A percentile compares a stretch with the other conserved stretches of the same genome.
phyloP scores from a whole-genome alignment of 2,329 filamentous ascomycete genomes.

The Leptosphaerulina australis region DNA sequence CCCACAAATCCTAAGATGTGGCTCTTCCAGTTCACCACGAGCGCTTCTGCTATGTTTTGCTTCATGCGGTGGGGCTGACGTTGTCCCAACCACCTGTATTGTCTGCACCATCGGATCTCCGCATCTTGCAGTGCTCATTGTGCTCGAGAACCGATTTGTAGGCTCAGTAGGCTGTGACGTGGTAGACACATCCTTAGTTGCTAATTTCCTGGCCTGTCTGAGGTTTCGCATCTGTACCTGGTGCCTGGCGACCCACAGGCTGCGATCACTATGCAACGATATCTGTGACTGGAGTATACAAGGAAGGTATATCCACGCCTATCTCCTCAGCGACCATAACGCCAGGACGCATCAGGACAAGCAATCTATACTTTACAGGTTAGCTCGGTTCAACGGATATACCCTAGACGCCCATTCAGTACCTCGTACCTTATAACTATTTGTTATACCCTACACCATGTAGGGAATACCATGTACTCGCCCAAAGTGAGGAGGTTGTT shows the following conservation, averaged over 20 bases:
- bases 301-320: conserved; percentile 3
- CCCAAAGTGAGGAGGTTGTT: background rate
- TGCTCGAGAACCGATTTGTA: background rate
- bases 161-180: conserved; percentile 1
- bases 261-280: background rate
- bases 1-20: conserved; percentile 28
- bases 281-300: background rate
- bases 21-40: conserved; percentile 17
- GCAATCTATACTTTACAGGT: background rate
- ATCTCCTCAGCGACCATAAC: background rate
- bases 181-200: background rate
- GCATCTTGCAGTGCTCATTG: conserved; percentile 2
- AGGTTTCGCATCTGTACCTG: background rate
- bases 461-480: conserved; percentile 5
- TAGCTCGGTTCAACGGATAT: conserved; percentile 11
- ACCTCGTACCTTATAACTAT: background rate
- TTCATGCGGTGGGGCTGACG: conserved; percentile 10
- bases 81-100: conserved; percentile 6
- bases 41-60: conserved; percentile 7
- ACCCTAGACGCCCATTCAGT: conserved; percentile 1
- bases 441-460: background rate
- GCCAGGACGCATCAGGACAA: background rate
- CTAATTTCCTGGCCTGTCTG: conserved; percentile 3
- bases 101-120: conserved; percentile 4
- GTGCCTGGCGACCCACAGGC: conserved; percentile 3